These are phyloP conservation scores for Epichloe glyceriae DNA, from an alignment of 2,329 filamentous ascomycete species.

Conservation along the genomic window DNA sequence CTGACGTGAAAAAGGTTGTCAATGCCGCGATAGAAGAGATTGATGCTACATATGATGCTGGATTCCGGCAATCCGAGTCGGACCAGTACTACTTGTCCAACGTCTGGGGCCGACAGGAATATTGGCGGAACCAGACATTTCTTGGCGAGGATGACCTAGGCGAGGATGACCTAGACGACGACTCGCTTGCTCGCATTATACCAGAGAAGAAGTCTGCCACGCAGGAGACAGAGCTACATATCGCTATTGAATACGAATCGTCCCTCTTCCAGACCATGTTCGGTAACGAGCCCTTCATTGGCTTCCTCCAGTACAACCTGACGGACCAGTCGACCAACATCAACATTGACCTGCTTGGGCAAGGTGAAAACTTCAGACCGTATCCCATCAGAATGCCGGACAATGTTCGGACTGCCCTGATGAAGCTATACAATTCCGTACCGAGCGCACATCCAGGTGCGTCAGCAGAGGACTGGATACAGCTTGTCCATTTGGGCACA, in stretches of 20 bases:
- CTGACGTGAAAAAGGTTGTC: constrained; percentile 16
- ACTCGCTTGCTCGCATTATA: constrained; percentile 10
- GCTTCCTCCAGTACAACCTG: constrained; percentile 20
- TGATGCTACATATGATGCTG: constrained; percentile 19
- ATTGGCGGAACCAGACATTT: constrained; percentile 21
- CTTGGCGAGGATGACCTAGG: constrained; percentile 10
- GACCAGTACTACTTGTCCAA: constrained; percentile 32
- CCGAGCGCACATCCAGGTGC: constrained; percentile 14
- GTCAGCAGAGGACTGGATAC: constrained; percentile 19
- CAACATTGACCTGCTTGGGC: constrained; percentile 13
- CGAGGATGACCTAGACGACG: constrained; percentile 7
- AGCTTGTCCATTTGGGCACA: constrained; percentile 19
- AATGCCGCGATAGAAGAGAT: constrained; percentile 17
- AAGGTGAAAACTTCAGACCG: constrained; percentile 16
- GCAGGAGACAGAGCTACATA: constrained; percentile 20
- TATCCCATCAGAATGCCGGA: constrained; percentile 20
- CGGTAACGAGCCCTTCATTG: constrained; percentile 21
- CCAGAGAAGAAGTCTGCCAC: constrained; percentile 10
- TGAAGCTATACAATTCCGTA: constrained; percentile 18
- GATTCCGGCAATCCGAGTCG: constrained; percentile 26
- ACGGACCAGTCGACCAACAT: constrained; percentile 13
- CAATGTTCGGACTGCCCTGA: constrained; percentile 16
- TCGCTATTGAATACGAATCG: constrained; percentile 28
- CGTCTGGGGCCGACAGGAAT: constrained; percentile 29
- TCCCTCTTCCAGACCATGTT: constrained; percentile 26